Evolutionary conservation across 164 flowering plant species (phyloP), one percentile per base, ranked within the genome.

Genomic region (Vitis amurensis): DNA sequence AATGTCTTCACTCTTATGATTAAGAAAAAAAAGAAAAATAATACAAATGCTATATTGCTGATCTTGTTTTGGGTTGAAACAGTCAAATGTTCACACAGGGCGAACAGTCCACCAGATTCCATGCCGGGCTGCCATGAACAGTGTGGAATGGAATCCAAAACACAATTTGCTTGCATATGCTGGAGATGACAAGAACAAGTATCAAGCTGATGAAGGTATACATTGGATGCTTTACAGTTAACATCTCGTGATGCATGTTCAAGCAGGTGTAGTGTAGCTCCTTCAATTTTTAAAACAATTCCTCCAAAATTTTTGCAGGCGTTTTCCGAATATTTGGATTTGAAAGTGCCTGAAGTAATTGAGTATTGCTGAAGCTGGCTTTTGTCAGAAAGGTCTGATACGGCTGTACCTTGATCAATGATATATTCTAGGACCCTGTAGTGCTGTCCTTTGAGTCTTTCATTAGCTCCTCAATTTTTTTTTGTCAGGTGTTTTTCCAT

Each of bases 131-230:
- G 98, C 99, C 44, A 93, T 91, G 98, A 95, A 95, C 81, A 95
- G 99, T 68, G 98, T 91, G 68, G 99, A 95, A 70, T 95, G 99
- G 98, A 95, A 95, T 82, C 99, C 98, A 50, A 93, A 91, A 64
- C 77, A 80, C 81, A 93, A 91, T 71, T 83, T 93, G 50, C 90
- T 95, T 64, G 99, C 98, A 44, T 95, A 89, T 86, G 97, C 98
- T 53, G 99, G 99, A 68, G 99, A 95, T 76, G 98, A 95, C 82
- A 95, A 95, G 83, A 93, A 89, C 78, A 92, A 93, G 71, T 91
- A 95, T 77, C 89, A 86, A 81, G 84, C 91, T 71, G 99, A 93
- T 84, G 99, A 91, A 91, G 97, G 99, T 90, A 71, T 31, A 0
- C 1, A 37, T 37, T 37, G 4, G 44, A 37, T 37, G 44, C 44